Conservation (phyloP, 2,329 filamentous ascomycete genomes). For the Hypoxylon sp. region DNA sequence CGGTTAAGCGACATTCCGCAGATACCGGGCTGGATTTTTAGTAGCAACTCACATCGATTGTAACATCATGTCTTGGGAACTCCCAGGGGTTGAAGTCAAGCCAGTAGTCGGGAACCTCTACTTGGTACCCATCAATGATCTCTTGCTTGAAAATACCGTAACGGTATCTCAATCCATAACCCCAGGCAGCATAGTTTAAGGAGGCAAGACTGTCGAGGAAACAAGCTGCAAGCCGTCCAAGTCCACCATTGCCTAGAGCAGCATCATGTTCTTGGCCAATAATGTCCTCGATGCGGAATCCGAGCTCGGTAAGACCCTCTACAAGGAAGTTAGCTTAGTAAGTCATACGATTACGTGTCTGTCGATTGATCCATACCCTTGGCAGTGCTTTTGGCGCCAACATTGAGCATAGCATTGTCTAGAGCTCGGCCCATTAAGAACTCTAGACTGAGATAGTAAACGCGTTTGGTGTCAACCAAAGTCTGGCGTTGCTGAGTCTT, state of each 20-base stretch:
- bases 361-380: slow-evolving; percentile 69
- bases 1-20: slow-evolving; percentile 12
- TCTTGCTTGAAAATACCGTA: slow-evolving; percentile 99
- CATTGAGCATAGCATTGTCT: slow-evolving; percentile 98
- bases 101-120: slow-evolving; percentile 99
- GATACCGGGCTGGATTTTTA: background rate
- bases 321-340: slow-evolving; percentile 35
- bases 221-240: slow-evolving; percentile 94
- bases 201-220: slow-evolving; percentile 97
- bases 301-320: slow-evolving; percentile 90
- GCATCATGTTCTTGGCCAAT: slow-evolving; percentile 96
- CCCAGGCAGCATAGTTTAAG: slow-evolving; percentile 96
- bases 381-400: slow-evolving; percentile 87
- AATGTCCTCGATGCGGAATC: slow-evolving; percentile 96
- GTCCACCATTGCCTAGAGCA: slow-evolving; percentile 93
- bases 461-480: slow-evolving; percentile 87
- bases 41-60: slow-evolving; percentile 77
- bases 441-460: slow-evolving; percentile 97
- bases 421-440: slow-evolving; percentile 97
- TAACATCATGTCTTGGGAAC: slow-evolving; percentile 94
- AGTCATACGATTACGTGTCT: slow-evolving; percentile 2
- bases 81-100: slow-evolving; percentile 99
- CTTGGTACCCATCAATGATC: slow-evolving; percentile 97
- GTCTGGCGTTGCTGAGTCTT: slow-evolving; percentile 97
- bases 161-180: slow-evolving; percentile 93